Evolutionary conservation across 2,329 filamentous ascomycete genomes (phyloP).

Genomic region (Fusarium temperatum): DNA sequence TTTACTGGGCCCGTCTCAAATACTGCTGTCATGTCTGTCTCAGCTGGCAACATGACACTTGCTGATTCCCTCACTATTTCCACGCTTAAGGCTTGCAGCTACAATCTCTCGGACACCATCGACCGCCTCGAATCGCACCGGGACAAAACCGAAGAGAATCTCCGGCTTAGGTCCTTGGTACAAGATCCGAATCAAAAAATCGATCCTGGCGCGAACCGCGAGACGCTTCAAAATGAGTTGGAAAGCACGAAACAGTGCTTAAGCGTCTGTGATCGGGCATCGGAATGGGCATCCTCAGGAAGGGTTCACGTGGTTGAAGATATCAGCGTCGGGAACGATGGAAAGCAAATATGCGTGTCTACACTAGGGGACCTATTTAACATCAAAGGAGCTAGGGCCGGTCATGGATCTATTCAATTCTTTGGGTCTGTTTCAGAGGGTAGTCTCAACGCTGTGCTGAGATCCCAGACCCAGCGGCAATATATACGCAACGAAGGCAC

Average conservation of each 20-base stretch:
- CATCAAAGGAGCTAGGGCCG: slow-evolving; percentile 19
- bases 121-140: slow-evolving; percentile 1
- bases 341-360: slow-evolving; percentile 28
- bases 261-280: slow-evolving; percentile 2
- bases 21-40: not conserved
- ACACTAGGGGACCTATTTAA: slow-evolving; percentile 30
- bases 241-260: slow-evolving; percentile 23
- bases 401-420: not conserved
- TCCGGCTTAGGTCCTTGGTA: not conserved
- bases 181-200: not conserved
- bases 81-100: not conserved
- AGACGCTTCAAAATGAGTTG: slow-evolving; percentile 3
- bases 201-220: not conserved
- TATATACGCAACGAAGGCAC: not conserved
- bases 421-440: slow-evolving; percentile 5
- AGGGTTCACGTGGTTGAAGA: slow-evolving; percentile 33
- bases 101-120: not conserved
- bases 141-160: not conserved
- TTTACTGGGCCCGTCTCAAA: not conserved
- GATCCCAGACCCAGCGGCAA: slow-evolving; percentile 1
- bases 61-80: slow-evolving; percentile 17
- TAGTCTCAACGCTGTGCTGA: not conserved
- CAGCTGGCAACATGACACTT: not conserved
- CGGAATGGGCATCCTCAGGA: slow-evolving; percentile 13
- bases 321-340: slow-evolving; percentile 19